Conservation (phyloP, 2,329 filamentous ascomycete genomes). For the Lithohypha guttulata region DNA sequence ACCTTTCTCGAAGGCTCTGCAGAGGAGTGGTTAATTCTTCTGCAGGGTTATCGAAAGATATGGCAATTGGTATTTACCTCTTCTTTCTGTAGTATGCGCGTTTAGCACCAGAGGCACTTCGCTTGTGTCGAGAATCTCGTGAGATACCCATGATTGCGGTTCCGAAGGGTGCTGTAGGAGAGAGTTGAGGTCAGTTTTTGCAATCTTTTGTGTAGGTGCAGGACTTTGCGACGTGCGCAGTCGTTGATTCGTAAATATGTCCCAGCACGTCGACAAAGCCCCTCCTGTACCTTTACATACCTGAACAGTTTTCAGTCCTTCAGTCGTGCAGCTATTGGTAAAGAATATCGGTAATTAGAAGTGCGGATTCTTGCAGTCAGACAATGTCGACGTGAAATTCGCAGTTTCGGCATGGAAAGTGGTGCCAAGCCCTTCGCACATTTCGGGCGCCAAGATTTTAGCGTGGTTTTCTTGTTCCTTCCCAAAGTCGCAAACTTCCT, state of each 20-base stretch:
- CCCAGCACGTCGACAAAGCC: too few species aligned
- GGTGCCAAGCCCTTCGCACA: not conserved
- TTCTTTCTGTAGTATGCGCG: conserved; percentile 71
- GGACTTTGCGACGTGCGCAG: too few species aligned
- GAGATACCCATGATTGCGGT: conserved; percentile 97
- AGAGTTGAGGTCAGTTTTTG: conserved; percentile 5
- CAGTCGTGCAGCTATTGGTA: conserved; percentile 18
- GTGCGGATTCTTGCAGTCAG: conserved; percentile 2
- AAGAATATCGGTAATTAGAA: conserved; percentile 7
- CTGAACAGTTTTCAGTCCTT: conserved; percentile 9
- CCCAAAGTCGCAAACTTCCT: not conserved
- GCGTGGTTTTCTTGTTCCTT: conserved; percentile 2
- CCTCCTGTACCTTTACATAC: not conserved
- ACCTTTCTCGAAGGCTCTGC: conserved; percentile 99
- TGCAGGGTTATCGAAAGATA: conserved; percentile 20
- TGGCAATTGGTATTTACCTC: too few species aligned
- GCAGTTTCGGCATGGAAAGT: conserved; percentile 3
- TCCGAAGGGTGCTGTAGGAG: conserved; percentile 37
- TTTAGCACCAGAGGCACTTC: conserved; percentile 98
- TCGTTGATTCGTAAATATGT: too few species aligned
- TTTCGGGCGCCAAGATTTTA: not conserved
- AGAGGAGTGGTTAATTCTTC: conserved; percentile 18
- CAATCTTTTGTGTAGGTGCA: too few species aligned
- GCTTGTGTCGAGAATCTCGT: conserved; percentile 99
- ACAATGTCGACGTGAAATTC: conserved; percentile 9